Conservation (phyloP, 2,329 filamentous ascomycete species). For the Ophiosphaerella korrae region DNA sequence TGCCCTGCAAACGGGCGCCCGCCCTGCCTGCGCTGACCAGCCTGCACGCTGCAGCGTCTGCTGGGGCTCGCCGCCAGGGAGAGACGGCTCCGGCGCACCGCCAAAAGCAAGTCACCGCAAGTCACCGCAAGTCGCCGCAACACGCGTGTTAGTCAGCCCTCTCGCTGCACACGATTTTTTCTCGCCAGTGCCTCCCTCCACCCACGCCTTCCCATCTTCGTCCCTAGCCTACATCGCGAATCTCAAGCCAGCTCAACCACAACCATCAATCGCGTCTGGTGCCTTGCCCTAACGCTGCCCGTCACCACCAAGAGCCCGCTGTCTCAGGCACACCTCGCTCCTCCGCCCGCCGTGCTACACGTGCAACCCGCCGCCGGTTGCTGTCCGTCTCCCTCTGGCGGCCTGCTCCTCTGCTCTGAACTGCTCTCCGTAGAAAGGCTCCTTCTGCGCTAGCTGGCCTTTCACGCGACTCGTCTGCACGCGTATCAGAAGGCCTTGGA, state of each 20-base stretch:
- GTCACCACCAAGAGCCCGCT: constrained; percentile 26
- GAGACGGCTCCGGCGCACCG: too few species aligned
- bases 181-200: constrained; percentile 22
- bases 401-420: constrained; percentile 2
- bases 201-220: constrained; percentile 44
- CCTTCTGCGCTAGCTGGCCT: not conserved
- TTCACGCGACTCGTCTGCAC: too few species aligned
- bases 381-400: constrained; percentile 16
- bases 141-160: not conserved
- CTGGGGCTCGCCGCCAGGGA: too few species aligned
- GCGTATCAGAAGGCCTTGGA: constrained; percentile 11
- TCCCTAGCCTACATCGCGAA: constrained; percentile 46
- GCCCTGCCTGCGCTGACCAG: too few species aligned
- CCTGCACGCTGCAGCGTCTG: too few species aligned
- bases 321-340: constrained; percentile 25
- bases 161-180: constrained; percentile 13
- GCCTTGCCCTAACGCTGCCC: constrained; percentile 35
- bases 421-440: constrained; percentile 17
- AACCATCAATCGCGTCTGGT: constrained; percentile 17
- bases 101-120: too few species aligned
- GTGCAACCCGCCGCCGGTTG: constrained; percentile 39
- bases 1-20: too few species aligned
- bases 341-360: constrained; percentile 35
- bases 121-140: too few species aligned
- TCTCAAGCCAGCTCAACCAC: constrained; percentile 34